Conservation (phyloP, 371 early-diverging fungal species). For the Saksenaea vasiformis region DNA sequence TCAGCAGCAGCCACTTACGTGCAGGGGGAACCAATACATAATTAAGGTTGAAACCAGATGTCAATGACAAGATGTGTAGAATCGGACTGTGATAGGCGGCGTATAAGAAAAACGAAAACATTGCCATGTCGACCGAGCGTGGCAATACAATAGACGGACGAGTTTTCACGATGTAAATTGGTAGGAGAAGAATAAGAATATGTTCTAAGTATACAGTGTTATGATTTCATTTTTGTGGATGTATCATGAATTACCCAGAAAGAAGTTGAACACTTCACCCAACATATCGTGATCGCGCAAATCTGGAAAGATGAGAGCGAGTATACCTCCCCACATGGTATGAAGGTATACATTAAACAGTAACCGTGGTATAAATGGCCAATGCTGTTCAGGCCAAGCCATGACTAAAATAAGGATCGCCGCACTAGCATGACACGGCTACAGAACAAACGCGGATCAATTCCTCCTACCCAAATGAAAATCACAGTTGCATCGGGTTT, state of each 20-base stretch:
- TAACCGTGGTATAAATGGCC: slow-evolving; percentile 43
- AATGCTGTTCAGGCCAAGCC: slow-evolving; percentile 46
- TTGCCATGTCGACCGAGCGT: slow-evolving; percentile 43
- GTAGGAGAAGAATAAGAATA: slow-evolving; percentile 45
- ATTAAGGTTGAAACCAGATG: slow-evolving; percentile 58
- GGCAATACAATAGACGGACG: slow-evolving; percentile 54
- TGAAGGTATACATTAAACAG: slow-evolving; percentile 59
- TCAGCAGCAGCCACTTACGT: slow-evolving; percentile 24
- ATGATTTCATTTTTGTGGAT: not conserved
- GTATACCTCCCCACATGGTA: slow-evolving; percentile 56
- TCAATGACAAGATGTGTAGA: slow-evolving; percentile 47
- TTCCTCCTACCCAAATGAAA: not conserved
- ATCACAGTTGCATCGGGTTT: not conserved
- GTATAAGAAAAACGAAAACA: slow-evolving; percentile 56
- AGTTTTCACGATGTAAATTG: slow-evolving; percentile 53
- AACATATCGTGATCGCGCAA: slow-evolving; percentile 55
- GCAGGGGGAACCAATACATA: slow-evolving; percentile 59
- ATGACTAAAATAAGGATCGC: slow-evolving; percentile 50
- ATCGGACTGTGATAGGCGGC: slow-evolving; percentile 58
- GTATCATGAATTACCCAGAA: slow-evolving; percentile 40
- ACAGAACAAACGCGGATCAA: slow-evolving; percentile 8
- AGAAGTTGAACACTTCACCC: slow-evolving; percentile 61
- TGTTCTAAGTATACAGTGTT: slow-evolving; percentile 41
- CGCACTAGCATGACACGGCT: slow-evolving; percentile 64
- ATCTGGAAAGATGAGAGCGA: slow-evolving; percentile 57